These are phyloP conservation scores for Lepidium sativum DNA, from an alignment of 345 rosid species.

Conservation along the genomic window DNA sequence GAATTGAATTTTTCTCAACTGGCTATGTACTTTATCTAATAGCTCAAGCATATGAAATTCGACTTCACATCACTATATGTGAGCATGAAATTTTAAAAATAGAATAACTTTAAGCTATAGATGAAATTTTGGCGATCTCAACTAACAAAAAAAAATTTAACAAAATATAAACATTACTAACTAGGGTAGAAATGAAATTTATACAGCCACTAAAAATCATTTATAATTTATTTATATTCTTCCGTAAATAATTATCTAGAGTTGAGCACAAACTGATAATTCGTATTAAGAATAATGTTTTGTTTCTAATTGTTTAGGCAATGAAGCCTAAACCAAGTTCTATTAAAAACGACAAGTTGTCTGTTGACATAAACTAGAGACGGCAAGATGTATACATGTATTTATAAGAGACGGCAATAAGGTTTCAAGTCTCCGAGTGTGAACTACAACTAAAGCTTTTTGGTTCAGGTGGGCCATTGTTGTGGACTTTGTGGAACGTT, in stretches of 20 bases:
- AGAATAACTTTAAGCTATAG: too few relatives aligned
- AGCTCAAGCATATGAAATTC: too few relatives aligned
- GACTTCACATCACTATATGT: too few relatives aligned
- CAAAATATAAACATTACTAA: too few relatives aligned
- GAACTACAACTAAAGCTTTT: slow-evolving; percentile 2
- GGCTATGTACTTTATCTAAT: not conserved
- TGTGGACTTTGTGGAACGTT: slow-evolving; percentile 51
- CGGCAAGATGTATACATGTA: not conserved
- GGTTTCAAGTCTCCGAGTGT: slow-evolving; percentile 4
- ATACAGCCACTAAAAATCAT: not conserved
- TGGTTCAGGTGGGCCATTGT: slow-evolving; percentile 36
- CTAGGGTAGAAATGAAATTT: not conserved
- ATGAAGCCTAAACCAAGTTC: not conserved
- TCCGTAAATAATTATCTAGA: too few relatives aligned
- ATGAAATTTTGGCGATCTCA: too few relatives aligned
- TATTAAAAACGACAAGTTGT: not conserved
- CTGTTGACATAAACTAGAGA: not conserved
- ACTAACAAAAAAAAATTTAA: too few relatives aligned
- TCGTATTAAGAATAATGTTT: not conserved
- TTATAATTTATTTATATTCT: not conserved
- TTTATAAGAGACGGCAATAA: not conserved
- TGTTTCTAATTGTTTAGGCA: not conserved
- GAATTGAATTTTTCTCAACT: not conserved
- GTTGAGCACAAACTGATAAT: not conserved
- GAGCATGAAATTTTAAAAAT: too few relatives aligned